Evolutionary conservation across 768 basidiomycete species (phyloP), one percentile per base, ranked within the genome.

Genomic region (Phlegmacium glaucopus): DNA sequence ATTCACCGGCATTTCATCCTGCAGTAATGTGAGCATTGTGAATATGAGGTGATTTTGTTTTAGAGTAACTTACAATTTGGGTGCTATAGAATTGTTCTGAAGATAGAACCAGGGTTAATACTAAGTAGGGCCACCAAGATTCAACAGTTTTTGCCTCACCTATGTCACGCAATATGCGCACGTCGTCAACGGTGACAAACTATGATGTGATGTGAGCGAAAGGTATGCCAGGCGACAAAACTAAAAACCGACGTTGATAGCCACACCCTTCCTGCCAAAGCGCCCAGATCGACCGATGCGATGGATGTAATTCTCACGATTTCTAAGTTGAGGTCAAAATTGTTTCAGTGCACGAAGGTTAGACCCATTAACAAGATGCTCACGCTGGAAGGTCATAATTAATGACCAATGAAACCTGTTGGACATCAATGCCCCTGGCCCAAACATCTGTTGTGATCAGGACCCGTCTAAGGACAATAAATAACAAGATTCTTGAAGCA

Each of bases 291-390:
- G 93, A 69, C 96, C 96, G 64, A 98, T 98, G 63, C 96, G 90
- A 75, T 99, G 96, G 57, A 99, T 97, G 74, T 99, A 99, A 70
- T 99, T 97, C 80, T 97, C 95, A 78, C 90, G 90, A 66, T 93
- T 93, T 55, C 87, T 93, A 22, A 22, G 53, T 43, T 58, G 35
- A 28, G 43, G 47, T 29, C 18, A 42, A 28, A 47, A 39, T 18
- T 48, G 7, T 46, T 32, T 47, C 10, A 27, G 45, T 40, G 42
- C n/a, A 39, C 11, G 10, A 44, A 42, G 58, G 42, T 28, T 47
- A 41, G 34, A 38, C 11, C 18, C 17, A 16, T 37, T 28, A 41
- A 28, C 40, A 52, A 45, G 11, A 53, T 39, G 41, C 83, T 57
- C 77, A 93, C 87, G 90, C 87, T 46, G 91, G 94, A 44, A 97